Evolutionary conservation across 1,139 yeast genomes (phyloP).

Genomic region (Diutina catenulata): DNA sequence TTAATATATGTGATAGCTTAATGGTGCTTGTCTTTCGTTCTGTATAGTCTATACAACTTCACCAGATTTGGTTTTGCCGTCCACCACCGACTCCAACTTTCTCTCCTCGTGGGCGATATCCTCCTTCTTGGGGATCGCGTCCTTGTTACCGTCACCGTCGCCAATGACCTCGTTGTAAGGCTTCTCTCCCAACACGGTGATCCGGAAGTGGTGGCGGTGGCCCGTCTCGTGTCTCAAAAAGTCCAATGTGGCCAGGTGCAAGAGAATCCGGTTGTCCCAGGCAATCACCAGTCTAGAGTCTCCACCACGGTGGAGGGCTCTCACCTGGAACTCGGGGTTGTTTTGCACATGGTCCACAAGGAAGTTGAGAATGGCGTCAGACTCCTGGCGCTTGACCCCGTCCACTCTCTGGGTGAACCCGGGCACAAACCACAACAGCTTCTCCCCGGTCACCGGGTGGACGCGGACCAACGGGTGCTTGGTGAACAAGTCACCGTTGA

Average conservation of each 20-base stretch:
- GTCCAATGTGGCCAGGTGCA: conserved; percentile 4
- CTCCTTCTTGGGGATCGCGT: not conserved
- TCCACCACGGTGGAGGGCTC: conserved; percentile 1
- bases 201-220: conserved; percentile 2
- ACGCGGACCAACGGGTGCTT: conserved; percentile 5
- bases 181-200: conserved; percentile 2
- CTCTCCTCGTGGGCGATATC: too few relatives aligned
- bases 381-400: not conserved
- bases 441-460: conserved; percentile 5
- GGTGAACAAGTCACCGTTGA: not conserved
- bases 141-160: conserved; percentile 4
- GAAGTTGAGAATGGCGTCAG: conserved; percentile 2
- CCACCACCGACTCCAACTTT: too few relatives aligned
- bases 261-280: conserved; percentile 5
- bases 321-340: conserved; percentile 4
- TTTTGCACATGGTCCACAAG: conserved; percentile 1
- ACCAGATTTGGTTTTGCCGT: too few relatives aligned
- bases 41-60: too few relatives aligned
- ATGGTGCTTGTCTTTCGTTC: too few relatives aligned
- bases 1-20: too few relatives aligned
- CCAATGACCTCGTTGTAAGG: conserved; percentile 5
- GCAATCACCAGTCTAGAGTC: not conserved
- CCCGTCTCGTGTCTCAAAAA: not conserved
- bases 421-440: conserved; percentile 1
- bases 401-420: not conserved